phyloP scores from a whole-genome alignment of 768 basidiomycete genomes.

The Panaeolus papilionaceus region DNA sequence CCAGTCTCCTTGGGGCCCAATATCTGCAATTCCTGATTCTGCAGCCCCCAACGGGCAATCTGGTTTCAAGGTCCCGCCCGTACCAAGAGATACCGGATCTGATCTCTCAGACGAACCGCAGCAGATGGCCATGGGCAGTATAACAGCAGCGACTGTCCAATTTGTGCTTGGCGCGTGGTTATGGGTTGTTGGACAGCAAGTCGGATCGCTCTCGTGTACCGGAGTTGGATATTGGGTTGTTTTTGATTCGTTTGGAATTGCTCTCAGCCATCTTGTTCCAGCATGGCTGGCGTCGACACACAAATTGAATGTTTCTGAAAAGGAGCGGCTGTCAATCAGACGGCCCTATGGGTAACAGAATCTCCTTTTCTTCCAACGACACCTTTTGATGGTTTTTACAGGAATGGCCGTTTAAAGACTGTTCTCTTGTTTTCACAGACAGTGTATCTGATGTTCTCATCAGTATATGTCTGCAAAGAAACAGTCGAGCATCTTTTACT shows the following conservation, averaged over 20 bases:
- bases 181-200: slow-evolving; percentile 91
- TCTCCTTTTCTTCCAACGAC: slow-evolving; percentile 10
- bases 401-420: slow-evolving; percentile 71
- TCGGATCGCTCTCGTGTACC: slow-evolving; percentile 85
- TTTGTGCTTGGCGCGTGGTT: slow-evolving; percentile 74
- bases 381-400: slow-evolving; percentile 33
- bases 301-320: slow-evolving; percentile 29
- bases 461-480: slow-evolving; percentile 97
- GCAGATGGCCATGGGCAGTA: slow-evolving; percentile 25
- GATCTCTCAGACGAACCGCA: slow-evolving; percentile 2
- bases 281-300: slow-evolving; percentile 42
- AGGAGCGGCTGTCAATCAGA: slow-evolving; percentile 53
- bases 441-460: slow-evolving; percentile 93
- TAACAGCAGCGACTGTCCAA: slow-evolving; percentile 44
- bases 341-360: slow-evolving; percentile 56
- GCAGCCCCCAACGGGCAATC: slow-evolving; percentile 22
- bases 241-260: slow-evolving; percentile 90
- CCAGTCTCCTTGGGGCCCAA: slow-evolving; percentile 71
- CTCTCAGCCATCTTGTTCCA: slow-evolving; percentile 51
- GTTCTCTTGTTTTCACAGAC: slow-evolving; percentile 86
- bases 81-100: slow-evolving; percentile 12
- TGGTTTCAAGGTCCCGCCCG: slow-evolving; percentile 24
- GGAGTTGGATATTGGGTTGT: slow-evolving; percentile 97
- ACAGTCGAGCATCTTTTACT: slow-evolving; percentile 91
- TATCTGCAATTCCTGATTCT: slow-evolving; percentile 46